A percentile compares a stretch with the other conserved stretches of the same genome.
Conservation (phyloP, 2,329 filamentous ascomycete genomes). For the Sporothrix pseudoabietina region DNA sequence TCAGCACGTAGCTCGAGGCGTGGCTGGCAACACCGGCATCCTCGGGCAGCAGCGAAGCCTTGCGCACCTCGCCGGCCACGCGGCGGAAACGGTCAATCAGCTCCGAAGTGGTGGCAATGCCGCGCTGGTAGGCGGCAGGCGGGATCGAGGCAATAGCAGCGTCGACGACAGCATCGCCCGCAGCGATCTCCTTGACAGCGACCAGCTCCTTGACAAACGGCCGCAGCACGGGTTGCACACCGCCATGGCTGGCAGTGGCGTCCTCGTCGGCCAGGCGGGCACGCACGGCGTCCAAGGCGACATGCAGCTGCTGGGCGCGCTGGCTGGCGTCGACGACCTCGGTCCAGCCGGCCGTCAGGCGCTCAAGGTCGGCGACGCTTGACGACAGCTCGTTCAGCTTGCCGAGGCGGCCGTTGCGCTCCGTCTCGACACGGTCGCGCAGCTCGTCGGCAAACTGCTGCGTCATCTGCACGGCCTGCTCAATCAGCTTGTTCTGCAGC, state of each 20-base stretch:
- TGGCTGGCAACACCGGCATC: conserved; percentile 94
- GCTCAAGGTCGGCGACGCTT: conserved; percentile 80
- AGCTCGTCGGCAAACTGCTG: conserved; percentile 79
- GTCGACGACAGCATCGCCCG: conserved; percentile 80
- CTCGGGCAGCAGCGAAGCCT: conserved; percentile 88
- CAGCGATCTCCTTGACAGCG: conserved; percentile 88
- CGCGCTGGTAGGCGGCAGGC: conserved; percentile 88
- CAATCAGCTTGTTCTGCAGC: conserved; percentile 79
- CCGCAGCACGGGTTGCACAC: conserved; percentile 67
- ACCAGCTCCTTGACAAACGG: conserved; percentile 93
- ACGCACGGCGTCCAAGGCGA: conserved; percentile 90
- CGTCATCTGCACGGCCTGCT: conserved; percentile 89
- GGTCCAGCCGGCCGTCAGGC: conserved; percentile 86
- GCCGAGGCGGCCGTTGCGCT: conserved; percentile 83
- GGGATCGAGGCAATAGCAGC: conserved; percentile 97
- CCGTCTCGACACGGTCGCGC: conserved; percentile 78
- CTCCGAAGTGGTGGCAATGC: conserved; percentile 79
- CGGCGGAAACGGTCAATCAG: conserved; percentile 95
- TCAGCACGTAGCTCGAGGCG: conserved; percentile 84
- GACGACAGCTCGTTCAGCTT: conserved; percentile 79
- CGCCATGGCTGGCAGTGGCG: conserved; percentile 16
- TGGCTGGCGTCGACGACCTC: conserved; percentile 86
- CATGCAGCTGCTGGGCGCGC: conserved; percentile 92
- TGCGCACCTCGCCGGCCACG: conserved; percentile 88
- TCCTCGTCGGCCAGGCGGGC: conserved; percentile 53